Conservation (phyloP, 306 rosid species). For the peach (Prunus persica) region DNA sequence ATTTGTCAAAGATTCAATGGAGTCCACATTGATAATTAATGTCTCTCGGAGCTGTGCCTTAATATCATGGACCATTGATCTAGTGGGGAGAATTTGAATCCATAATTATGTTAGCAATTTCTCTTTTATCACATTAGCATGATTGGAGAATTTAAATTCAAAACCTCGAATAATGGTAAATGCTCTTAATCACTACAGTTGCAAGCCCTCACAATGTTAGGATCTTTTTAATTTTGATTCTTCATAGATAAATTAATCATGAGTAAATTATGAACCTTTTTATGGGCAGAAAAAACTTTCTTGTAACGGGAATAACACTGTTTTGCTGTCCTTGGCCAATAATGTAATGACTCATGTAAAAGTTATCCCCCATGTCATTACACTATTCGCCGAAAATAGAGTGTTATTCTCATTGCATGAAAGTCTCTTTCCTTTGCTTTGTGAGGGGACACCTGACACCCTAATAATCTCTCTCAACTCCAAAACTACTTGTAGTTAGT, state of each 20-base stretch:
- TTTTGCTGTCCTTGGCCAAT: accelerated
- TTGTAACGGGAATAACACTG: accelerated
- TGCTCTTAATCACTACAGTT: neutral
- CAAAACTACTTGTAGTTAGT: neutral
- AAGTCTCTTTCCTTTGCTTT: too few species aligned
- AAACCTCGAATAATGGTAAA: neutral
- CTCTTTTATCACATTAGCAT: too few species aligned
- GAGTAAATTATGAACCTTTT: neutral
- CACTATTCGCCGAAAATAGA: accelerated
- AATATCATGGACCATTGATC: neutral
- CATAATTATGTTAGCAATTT: too few species aligned
- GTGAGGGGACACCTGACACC: neutral
- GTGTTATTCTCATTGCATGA: accelerated
- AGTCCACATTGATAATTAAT: neutral
- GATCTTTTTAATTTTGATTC: neutral
- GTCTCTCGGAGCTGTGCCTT: too few species aligned
- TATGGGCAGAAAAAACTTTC: too few species aligned
- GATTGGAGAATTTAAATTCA: neutral
- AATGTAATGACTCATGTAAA: too few species aligned
- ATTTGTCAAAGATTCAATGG: neutral
- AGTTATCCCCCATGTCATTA: accelerated
- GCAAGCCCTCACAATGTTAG: neutral
- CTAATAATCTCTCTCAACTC: neutral
- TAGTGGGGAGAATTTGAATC: too few species aligned
- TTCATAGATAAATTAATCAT: neutral